phyloP scores from a whole-genome alignment of 1,284 basidiomycete genomes.

The Apiotrichum siamense region DNA sequence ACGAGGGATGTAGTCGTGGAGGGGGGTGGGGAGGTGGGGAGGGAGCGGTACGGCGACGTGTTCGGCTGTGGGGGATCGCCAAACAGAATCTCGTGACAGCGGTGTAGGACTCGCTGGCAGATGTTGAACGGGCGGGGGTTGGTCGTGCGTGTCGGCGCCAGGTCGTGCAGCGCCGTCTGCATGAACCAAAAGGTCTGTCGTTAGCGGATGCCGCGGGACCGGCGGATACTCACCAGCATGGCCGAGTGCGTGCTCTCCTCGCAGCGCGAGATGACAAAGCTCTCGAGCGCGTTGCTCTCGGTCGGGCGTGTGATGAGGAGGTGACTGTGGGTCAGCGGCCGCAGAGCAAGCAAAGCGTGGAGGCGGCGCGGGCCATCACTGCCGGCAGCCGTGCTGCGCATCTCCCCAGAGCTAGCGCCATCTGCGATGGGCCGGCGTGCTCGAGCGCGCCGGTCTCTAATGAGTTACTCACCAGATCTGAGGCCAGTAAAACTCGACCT shows the following conservation, averaged over 20 bases:
- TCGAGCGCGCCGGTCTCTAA: too few relatives aligned
- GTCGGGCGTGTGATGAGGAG: conserved; percentile 84
- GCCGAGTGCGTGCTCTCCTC: conserved; percentile 88
- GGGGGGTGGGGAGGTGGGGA: conserved; percentile 40
- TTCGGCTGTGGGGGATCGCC: conserved; percentile 68
- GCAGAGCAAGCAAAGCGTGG: too few relatives aligned
- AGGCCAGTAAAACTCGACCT: conserved; percentile 91
- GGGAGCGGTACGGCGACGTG: conserved; percentile 59
- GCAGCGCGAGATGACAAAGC: conserved; percentile 78
- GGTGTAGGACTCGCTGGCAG: conserved; percentile 86
- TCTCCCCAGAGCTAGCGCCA: too few relatives aligned
- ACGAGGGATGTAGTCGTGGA: conserved; percentile 8
- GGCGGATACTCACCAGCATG: conserved; percentile 65
- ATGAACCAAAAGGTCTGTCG: conserved; percentile 91
- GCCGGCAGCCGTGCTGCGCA: too few relatives aligned
- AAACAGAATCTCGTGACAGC: conserved; percentile 96
- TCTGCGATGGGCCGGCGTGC: too few relatives aligned
- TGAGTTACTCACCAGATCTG: conserved; percentile 74
- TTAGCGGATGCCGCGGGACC: neutral
- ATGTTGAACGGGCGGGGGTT: conserved; percentile 78
- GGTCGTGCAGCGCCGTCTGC: conserved; percentile 86
- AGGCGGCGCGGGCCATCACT: too few relatives aligned
- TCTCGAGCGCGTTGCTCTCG: conserved; percentile 80
- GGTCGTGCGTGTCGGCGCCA: conserved; percentile 57
- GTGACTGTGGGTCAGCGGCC: conserved; percentile 60